Conservation (phyloP, 2,329 filamentous ascomycete genomes). For the Penicillium sp. region DNA sequence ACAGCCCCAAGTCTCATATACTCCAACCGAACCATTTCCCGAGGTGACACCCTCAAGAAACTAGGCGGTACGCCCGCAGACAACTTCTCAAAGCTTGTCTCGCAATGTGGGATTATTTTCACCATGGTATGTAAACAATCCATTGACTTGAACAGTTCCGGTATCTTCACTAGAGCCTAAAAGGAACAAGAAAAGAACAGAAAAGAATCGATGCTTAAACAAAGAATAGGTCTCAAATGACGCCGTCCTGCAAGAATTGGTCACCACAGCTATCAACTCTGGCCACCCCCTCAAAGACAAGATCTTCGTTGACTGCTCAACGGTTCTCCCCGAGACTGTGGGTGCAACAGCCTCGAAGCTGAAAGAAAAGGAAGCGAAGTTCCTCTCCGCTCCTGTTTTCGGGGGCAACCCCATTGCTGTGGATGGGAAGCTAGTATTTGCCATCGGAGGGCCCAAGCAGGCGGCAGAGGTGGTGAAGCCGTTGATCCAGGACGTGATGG, state of each 20-base stretch:
- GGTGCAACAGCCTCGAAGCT: constrained; percentile 27
- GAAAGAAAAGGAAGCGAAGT: constrained; percentile 28
- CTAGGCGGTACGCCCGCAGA: constrained; percentile 32
- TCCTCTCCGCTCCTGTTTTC: constrained; percentile 38
- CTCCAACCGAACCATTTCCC: constrained; percentile 37
- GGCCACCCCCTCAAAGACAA: constrained; percentile 52
- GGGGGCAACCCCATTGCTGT: constrained; percentile 39
- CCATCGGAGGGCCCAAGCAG: constrained; percentile 32
- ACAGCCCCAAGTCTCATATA: constrained; percentile 30
- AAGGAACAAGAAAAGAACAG: too few relatives aligned
- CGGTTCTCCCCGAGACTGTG: constrained; percentile 67
- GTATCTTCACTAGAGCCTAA: too few relatives aligned
- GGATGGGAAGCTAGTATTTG: constrained; percentile 40
- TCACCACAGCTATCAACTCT: constrained; percentile 21
- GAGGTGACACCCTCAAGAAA: constrained; percentile 30
- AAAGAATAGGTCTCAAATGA: constrained; percentile 39
- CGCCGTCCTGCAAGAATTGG: constrained; percentile 28
- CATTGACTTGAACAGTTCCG: too few relatives aligned
- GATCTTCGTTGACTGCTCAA: constrained; percentile 77
- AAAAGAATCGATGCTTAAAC: too few relatives aligned
- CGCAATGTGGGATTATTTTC: constrained; percentile 35
- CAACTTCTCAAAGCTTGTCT: constrained; percentile 29
- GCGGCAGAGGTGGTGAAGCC: constrained; percentile 32
- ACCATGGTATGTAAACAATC: constrained; percentile 27
- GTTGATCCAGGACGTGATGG: constrained; percentile 40